Base-by-base conservation (phyloP, 805 yeast genomes). In the Metschnikowia orientalis region DNA sequence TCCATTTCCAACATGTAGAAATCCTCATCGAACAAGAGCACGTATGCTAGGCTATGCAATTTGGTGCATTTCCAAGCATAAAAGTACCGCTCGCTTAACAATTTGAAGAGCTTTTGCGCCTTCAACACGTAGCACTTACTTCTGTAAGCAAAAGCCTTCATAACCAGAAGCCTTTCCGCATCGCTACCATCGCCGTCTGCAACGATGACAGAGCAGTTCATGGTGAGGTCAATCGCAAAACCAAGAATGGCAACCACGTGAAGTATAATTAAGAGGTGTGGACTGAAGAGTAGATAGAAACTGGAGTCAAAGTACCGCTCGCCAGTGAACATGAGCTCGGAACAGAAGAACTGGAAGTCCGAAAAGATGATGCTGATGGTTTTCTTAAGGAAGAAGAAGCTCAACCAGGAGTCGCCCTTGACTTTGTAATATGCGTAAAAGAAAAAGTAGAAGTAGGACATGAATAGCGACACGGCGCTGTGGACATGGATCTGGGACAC, bases 341-440 rank as follows among this genome's bases (percentile, higher is more conserved):
- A 16, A 7, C 35, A 24, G 15, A 43, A 29, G 25, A 34, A 29
- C 20, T 32, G 18, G 27, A 51, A 39, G 28, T 52, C 57, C 16
- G 28, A 22, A 28, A 37, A 44, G 10, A 43, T 18, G 5, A 42
- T 30, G 18, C 36, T 27, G 8, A 42, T 10, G 10, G 44, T 22
- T 31, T 51, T 52, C 13, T 45, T 41, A 14, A 44, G 28, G 30
- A 46, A 52, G 27, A 42, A 40, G 18, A 33, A 47, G 17, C 48
- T 45, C 20, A 43, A 32, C 6, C 38, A 40, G 3, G 13, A 17
- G 27, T 42, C 30, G 1, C 42, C 42, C 27, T 37, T 41, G 31
- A 35, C 36, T 19, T 41, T 36, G 35, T 45, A 52, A 37, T 47
- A 47, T 8, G 46, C 30, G 31, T 44, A 37, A 21, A 52, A 40